phyloP scores from a whole-genome alignment of 805 yeast species.

The Sugiyamaella chiloensis region DNA sequence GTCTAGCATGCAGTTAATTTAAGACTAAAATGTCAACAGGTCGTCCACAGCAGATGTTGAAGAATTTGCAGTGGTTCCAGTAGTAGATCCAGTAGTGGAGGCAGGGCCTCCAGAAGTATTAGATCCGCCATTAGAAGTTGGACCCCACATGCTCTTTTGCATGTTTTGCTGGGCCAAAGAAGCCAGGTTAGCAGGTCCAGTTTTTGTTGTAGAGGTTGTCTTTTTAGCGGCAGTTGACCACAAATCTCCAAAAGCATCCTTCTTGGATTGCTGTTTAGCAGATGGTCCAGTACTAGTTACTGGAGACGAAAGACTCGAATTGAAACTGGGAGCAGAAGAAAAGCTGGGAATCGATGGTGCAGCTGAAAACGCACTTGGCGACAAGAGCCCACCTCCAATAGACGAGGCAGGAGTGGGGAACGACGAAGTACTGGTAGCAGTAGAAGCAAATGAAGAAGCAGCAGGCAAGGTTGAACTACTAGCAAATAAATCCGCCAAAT shows the following conservation, averaged over 20 bases:
- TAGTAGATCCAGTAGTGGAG: background rate
- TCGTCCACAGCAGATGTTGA: background rate
- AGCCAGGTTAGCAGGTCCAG: slow-evolving; percentile 17
- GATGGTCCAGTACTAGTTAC: slow-evolving; percentile 14
- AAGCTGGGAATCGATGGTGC: background rate
- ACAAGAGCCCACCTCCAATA: background rate
- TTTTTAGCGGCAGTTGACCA: slow-evolving; percentile 35
- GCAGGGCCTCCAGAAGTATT: slow-evolving; percentile 1
- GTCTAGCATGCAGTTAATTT: slow-evolving; percentile 6
- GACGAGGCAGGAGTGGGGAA: background rate
- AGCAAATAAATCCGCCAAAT: slow-evolving; percentile 25
- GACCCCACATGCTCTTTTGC: slow-evolving; percentile 30
- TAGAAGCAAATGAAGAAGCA: no score
- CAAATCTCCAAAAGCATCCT: slow-evolving; percentile 41
- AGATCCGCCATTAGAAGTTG: background rate
- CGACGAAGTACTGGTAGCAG: no score
- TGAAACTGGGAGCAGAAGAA: slow-evolving; percentile 14
- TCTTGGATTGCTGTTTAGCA: slow-evolving; percentile 22
- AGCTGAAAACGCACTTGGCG: background rate
- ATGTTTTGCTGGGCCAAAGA: slow-evolving; percentile 31
- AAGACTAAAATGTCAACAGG: slow-evolving; percentile 2
- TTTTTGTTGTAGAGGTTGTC: slow-evolving; percentile 20
- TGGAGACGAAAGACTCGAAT: slow-evolving; percentile 11
- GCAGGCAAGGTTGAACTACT: background rate
- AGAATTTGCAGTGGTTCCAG: slow-evolving; percentile 5